Evolutionary conservation across 352 stramenopile genomes (phyloP).

Genomic region (Pythium diclinum): DNA sequence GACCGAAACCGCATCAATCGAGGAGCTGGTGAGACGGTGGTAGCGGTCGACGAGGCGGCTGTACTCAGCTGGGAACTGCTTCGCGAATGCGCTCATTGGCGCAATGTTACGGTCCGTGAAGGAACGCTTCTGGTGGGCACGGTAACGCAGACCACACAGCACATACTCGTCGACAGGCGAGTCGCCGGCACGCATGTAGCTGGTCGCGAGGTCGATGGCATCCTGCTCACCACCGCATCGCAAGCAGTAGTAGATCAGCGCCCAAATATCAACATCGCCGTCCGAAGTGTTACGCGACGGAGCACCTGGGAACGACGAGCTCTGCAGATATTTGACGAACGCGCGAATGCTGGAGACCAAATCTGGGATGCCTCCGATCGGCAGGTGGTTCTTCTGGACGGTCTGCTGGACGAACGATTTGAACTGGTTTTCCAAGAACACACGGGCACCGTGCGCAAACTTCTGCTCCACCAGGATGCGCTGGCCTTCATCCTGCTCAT

Average conservation of each 20-base stretch:
- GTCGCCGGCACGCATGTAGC: conserved; percentile 38
- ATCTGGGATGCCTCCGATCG: conserved; percentile 66
- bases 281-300: conserved; percentile 33
- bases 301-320: conserved; percentile 42
- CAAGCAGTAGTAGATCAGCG: conserved; percentile 77
- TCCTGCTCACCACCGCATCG: conserved; percentile 72
- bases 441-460: conserved; percentile 61
- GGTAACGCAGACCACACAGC: conserved; percentile 56
- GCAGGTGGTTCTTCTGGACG: conserved; percentile 67
- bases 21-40: conserved; percentile 64
- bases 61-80: conserved; percentile 66
- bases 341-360: conserved; percentile 70
- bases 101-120: conserved; percentile 36
- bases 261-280: conserved; percentile 64
- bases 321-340: conserved; percentile 76
- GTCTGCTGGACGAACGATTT: conserved; percentile 74
- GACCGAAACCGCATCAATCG: conserved; percentile 66
- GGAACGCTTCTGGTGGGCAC: conserved; percentile 53
- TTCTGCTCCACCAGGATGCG: conserved; percentile 43
- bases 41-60: conserved; percentile 61
- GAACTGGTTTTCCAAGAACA: conserved; percentile 82
- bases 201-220: conserved; percentile 53
- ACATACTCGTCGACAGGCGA: conserved; percentile 55
- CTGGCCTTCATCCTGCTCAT: conserved; percentile 37
- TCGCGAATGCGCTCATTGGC: conserved; percentile 53